Percentiles rank a stretch among this genome's conserved stretches.
phyloP scores from a whole-genome alignment of 2,329 filamentous ascomycete species.

The Colletotrichum echinochloae region DNA sequence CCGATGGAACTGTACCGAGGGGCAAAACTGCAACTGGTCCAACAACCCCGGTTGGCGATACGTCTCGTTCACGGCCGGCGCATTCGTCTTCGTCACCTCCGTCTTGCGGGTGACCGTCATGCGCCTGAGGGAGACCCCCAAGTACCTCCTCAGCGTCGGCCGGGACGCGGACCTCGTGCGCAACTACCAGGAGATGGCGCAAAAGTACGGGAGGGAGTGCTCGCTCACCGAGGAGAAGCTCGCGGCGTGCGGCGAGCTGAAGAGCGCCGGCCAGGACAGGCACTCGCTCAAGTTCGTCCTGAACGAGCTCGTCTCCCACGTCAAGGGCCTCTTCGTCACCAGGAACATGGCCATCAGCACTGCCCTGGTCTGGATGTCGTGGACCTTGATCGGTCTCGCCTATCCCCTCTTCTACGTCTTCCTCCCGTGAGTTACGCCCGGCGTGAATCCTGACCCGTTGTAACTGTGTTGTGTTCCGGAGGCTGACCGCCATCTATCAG shows the following conservation, averaged over 20 bases:
- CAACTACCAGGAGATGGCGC: conserved; percentile 53
- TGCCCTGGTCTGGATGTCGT: conserved; percentile 74
- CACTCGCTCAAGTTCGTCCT: conserved; percentile 19
- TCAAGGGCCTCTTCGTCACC: conserved; percentile 74
- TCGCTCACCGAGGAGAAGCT: conserved; percentile 56
- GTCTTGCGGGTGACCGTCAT: conserved; percentile 66
- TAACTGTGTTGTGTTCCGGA: too few species aligned
- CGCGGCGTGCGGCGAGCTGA: conserved; percentile 57
- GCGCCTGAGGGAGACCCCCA: conserved; percentile 68
- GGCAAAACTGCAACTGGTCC: conserved; percentile 53
- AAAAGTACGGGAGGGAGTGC: conserved; percentile 54
- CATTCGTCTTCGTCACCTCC: conserved; percentile 61
- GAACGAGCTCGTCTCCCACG: conserved; percentile 57
- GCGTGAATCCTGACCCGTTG: too few species aligned
- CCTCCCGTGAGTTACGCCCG: conserved; percentile 69
- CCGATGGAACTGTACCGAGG: conserved; percentile 57
- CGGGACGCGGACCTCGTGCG: conserved; percentile 63
- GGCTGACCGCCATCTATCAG: background rate
- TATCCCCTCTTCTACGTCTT: conserved; percentile 84
- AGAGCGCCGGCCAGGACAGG: conserved; percentile 49
- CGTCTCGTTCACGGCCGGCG: conserved; percentile 59
- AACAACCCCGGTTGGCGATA: conserved; percentile 65
- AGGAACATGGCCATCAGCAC: conserved; percentile 71
- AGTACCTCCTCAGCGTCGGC: conserved; percentile 66
- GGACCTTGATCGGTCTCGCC: conserved; percentile 77